Conservation (phyloP, 1,284 basidiomycete genomes). For the Heterobasidion occidentale region DNA sequence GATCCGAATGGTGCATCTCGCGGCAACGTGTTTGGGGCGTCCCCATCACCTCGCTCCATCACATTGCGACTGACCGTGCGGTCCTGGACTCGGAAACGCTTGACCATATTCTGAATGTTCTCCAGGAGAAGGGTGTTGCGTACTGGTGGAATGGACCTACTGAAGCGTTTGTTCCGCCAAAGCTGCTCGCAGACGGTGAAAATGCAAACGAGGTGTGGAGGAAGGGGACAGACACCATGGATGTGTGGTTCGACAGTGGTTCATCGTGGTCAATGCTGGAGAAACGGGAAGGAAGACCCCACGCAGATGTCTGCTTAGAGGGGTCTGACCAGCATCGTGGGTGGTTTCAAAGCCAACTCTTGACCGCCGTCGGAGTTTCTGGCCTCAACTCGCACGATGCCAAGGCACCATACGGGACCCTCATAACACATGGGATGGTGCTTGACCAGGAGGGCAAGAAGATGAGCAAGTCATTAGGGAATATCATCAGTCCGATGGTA, state of each 20-base stretch:
- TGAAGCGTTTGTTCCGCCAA: constrained; percentile 73
- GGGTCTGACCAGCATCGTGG: constrained; percentile 98
- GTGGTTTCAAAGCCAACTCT: constrained; percentile 96
- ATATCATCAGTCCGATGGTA: constrained; percentile 81
- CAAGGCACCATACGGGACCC: constrained; percentile 66
- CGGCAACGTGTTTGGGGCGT: constrained; percentile 98
- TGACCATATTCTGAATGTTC: constrained; percentile 69
- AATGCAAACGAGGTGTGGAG: constrained; percentile 41
- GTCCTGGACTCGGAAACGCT: constrained; percentile 67
- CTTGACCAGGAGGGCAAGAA: constrained; percentile 89
- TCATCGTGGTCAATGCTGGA: constrained; percentile 86
- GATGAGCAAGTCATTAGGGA: constrained; percentile 98
- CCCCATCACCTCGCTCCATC: constrained; percentile 88
- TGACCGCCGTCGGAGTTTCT: constrained; percentile 70
- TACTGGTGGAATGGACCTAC: constrained; percentile 92
- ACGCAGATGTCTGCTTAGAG: constrained; percentile 90
- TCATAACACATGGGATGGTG: constrained; percentile 97
- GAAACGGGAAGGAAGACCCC: constrained; percentile 21
- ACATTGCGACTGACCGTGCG: constrained; percentile 54
- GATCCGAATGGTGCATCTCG: constrained; percentile 99
- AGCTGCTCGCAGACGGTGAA: constrained; percentile 36
- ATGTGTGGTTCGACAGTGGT: constrained; percentile 99
- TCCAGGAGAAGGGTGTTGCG: constrained; percentile 67
- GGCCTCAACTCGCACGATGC: constrained; percentile 7
- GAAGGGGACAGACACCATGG: constrained; percentile 92